These are phyloP conservation scores for Termitomyces titanicus DNA, from an alignment of 768 basidiomycete genomes.

Conservation along the genomic window DNA sequence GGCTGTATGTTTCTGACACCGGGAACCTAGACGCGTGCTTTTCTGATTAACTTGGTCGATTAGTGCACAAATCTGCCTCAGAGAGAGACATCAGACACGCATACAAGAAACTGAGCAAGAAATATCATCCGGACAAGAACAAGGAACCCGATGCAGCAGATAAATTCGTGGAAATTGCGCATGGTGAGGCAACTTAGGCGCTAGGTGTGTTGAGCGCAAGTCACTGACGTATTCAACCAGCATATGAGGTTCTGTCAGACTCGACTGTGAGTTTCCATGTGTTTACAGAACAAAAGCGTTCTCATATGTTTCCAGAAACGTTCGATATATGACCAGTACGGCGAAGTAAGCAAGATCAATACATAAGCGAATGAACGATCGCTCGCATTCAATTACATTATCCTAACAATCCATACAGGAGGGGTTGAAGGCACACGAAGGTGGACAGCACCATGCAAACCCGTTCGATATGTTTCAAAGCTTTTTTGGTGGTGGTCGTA, in stretches of 20 bases:
- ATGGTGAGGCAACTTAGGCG: constrained; percentile 48
- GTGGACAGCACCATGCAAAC: constrained; percentile 77
- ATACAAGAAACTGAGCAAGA: constrained; percentile 85
- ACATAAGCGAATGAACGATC: neutral
- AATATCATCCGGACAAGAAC: constrained; percentile 96
- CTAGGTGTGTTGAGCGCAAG: neutral
- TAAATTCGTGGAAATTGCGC: constrained; percentile 88
- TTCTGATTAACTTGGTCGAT: constrained; percentile 11
- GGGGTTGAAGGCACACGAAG: constrained; percentile 88
- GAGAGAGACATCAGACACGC: constrained; percentile 90
- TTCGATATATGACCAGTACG: constrained; percentile 90
- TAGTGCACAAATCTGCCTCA: constrained; percentile 72
- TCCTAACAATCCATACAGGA: constrained; percentile 44
- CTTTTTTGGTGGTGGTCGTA: constrained; percentile 88
- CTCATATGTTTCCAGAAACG: constrained; percentile 60
- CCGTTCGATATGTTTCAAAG: constrained; percentile 93
- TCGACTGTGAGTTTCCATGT: constrained; percentile 48
- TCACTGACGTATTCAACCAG: constrained; percentile 30
- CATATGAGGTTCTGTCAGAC: constrained; percentile 95
- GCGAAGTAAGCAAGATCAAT: constrained; percentile 54
- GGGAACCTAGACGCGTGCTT: constrained; percentile 16
- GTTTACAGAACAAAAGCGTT: neutral
- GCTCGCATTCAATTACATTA: neutral
- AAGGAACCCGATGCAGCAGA: constrained; percentile 77
- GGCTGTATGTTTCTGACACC: constrained; percentile 55